Evolutionary conservation across 2,329 filamentous ascomycete species (phyloP), one percentile per base, ranked within the genome.

Genomic region (Trematosphaeria pertusa): DNA sequence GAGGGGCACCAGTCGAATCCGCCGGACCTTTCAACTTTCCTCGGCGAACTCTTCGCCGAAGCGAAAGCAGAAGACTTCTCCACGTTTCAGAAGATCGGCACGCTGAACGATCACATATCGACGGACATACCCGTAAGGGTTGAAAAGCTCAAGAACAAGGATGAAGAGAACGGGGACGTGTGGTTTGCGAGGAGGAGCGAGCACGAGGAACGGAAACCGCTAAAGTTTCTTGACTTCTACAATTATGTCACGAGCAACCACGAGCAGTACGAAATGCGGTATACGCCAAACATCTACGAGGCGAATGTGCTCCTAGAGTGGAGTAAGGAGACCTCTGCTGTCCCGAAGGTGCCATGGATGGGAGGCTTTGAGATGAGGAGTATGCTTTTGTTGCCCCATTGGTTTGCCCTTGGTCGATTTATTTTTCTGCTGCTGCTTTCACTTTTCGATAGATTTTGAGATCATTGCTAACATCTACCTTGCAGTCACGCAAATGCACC

Each of bases 211-310:
- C 37, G 33, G 10, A 31, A 37, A 14, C 84, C 84, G 1, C 87
- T 85, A 8, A 75, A 64, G 35, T 89, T 85, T 81, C 73, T 72
- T 0, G 87, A 91, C 67, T 88, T 90, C 65, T 75, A 79, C 28
- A 67, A 67, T 24, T 78, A 76, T 53, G 80, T 90, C 65, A 82
- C 85, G 57, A 75, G 81, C 28, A 69, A 80, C 28, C 84, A 87
- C 63, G 79, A 77, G 28, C 68, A 74, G 59, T 75, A 82, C 36
- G 85, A 87, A 69, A 71, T 72, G 42, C 75, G 77, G 10, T 87
- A 86, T 62, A 86, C 83, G 34, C 81, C 83, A 1, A 75, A 76
- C 37, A 75, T 86, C 11, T 73, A 80, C 35, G 79, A 74, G 35
- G 75, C 75, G 9, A 73, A 77, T 39, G 64, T 71, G 50, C 71